Base-by-base conservation (phyloP, 2,329 filamentous ascomycete genomes). In the Fonsecaea pugnacius region DNA sequence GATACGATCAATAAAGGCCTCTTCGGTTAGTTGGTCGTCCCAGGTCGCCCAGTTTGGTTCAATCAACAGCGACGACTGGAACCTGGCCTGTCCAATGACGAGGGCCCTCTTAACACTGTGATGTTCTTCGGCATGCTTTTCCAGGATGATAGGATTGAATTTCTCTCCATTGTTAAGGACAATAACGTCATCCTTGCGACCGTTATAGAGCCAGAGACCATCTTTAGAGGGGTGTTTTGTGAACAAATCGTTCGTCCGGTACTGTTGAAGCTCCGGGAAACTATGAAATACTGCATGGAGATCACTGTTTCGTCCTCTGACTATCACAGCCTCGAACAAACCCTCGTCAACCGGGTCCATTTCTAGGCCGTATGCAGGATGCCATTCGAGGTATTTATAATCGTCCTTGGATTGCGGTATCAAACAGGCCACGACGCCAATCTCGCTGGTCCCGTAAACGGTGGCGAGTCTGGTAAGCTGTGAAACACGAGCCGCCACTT, bases 131-230 rank as follows among this genome's bases (percentile, higher is more conserved):
- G 88, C 81, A 0, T 78, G 76, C 2, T 82, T 80, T 71, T 89
- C 87, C 32, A 82, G 77, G 0, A 76, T 73, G 4, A 83, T 72
- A 0, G 81, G 80, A 21, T 80, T 75, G 0, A 80, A 78, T 62
- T 83, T 83, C 70, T 83, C 81, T 7, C 81, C 81, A 60, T 83
- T 83, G 3, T 79, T 73, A 4, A 83, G 71, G 0, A 78, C 78
- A 5, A 83, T 71, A 6, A 78, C 75, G 66, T 83, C 81, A 56
- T 83, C 81, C 4, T 80, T 67, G 14, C 81, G 75, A 9, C 77
- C 77, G 5, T 30, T 27, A 59, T 80, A 82, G 61, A 80, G 79
- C 76, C 79, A 83, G 21, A 75, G 75, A 52, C 40, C n/a, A 3
- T 51, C 27, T 6, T 63, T 59, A 14, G 40, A 32, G 3, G 64